Conservation (phyloP, 2,329 filamentous ascomycete genomes). For the Aspergillus hiratsukae region DNA sequence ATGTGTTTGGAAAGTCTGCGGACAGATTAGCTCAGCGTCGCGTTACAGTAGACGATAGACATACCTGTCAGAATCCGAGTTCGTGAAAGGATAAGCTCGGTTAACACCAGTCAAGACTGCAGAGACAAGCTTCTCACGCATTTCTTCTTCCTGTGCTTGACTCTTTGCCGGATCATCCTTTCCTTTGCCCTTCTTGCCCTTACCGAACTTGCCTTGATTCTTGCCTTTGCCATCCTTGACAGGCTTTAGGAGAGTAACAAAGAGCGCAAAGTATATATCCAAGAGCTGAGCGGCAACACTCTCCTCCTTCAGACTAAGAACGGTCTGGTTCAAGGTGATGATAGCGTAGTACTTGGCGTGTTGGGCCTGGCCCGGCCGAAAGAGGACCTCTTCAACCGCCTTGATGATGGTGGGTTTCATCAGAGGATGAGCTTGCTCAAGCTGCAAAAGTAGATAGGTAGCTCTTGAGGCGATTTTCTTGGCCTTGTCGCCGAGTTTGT, state of each 20-base stretch:
- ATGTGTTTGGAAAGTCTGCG: slow-evolving; percentile 76
- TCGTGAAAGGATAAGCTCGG: slow-evolving; percentile 88
- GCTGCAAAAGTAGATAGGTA: slow-evolving; percentile 87
- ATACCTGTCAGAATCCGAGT: slow-evolving; percentile 69
- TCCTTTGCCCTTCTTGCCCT: slow-evolving; percentile 42
- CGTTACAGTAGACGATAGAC: slow-evolving; percentile 24
- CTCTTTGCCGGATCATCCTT: slow-evolving; percentile 38
- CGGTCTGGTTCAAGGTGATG: slow-evolving; percentile 95
- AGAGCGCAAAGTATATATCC: slow-evolving; percentile 87
- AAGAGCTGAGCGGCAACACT: slow-evolving; percentile 74
- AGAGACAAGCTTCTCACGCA: slow-evolving; percentile 86
- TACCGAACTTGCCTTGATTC: slow-evolving; percentile 33
- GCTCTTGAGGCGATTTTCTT: slow-evolving; percentile 93
- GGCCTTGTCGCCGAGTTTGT: slow-evolving; percentile 92
- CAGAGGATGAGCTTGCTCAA: slow-evolving; percentile 80
- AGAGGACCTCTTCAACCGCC: slow-evolving; percentile 81
- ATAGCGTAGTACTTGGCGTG: slow-evolving; percentile 94
- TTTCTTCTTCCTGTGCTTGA: slow-evolving; percentile 57
- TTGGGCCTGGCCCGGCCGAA: slow-evolving; percentile 78
- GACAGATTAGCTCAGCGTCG: neutral
- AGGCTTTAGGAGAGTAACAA: slow-evolving; percentile 74
- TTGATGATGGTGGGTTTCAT: slow-evolving; percentile 90
- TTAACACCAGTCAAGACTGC: slow-evolving; percentile 92
- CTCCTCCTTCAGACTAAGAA: slow-evolving; percentile 79
- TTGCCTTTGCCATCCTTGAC: slow-evolving; percentile 37